phyloP scores from a whole-genome alignment of 768 basidiomycete genomes.

The Galerina marginata region DNA sequence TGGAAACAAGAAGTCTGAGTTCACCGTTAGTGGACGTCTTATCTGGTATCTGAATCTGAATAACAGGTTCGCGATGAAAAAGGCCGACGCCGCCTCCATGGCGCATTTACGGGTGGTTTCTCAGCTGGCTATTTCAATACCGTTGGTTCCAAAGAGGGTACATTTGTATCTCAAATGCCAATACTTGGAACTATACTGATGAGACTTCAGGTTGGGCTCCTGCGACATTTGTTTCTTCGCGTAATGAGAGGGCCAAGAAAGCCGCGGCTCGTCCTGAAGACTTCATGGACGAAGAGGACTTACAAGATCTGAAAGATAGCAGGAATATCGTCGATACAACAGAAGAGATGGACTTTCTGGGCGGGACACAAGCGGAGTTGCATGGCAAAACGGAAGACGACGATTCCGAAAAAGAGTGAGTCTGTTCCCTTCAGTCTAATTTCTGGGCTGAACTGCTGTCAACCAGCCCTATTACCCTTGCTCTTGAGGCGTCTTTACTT shows the following conservation, averaged over 20 bases:
- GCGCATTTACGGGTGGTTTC: slow-evolving; percentile 98
- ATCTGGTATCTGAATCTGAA: slow-evolving; percentile 19
- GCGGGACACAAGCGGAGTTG: slow-evolving; percentile 57
- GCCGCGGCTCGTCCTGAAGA: slow-evolving; percentile 78
- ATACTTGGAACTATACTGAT: background rate
- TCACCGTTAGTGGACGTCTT: slow-evolving; percentile 10
- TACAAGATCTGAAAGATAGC: slow-evolving; percentile 79
- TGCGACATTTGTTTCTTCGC: slow-evolving; percentile 89
- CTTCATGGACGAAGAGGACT: slow-evolving; percentile 99
- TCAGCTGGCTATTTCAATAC: slow-evolving; percentile 97
- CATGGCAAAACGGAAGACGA: slow-evolving; percentile 36
- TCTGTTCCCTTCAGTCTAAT: slow-evolving; percentile 15
- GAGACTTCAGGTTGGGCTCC: slow-evolving; percentile 85
- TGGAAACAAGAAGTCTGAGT: slow-evolving; percentile 94
- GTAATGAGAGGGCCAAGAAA: slow-evolving; percentile 72
- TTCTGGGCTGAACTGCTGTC: background rate
- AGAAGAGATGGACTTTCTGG: slow-evolving; percentile 75
- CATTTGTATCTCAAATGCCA: slow-evolving; percentile 12
- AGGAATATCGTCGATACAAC: slow-evolving; percentile 78
- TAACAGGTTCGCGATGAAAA: slow-evolving; percentile 89
- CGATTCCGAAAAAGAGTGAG: slow-evolving; percentile 62
- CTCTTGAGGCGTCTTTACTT: slow-evolving; percentile 69
- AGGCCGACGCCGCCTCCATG: slow-evolving; percentile 90
- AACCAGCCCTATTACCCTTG: slow-evolving; percentile 62
- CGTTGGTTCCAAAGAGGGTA: slow-evolving; percentile 95